Evolutionary conservation across 2,329 filamentous ascomycete genomes (phyloP), one percentile per base, ranked within the genome.

Genomic region (Zymoseptoria pseudotritici): DNA sequence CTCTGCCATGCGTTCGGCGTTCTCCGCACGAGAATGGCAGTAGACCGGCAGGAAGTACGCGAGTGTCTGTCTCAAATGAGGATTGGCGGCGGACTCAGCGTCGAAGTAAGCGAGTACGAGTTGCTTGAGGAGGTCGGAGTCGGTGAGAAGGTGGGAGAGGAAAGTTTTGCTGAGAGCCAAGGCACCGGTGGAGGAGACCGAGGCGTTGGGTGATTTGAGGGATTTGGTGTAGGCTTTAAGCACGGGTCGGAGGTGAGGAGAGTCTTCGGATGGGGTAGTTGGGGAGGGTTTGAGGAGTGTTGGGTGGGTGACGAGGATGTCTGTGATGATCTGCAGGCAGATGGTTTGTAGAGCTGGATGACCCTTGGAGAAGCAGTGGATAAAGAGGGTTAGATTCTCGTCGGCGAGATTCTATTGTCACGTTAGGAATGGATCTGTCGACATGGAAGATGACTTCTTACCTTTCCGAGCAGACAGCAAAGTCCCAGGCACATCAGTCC

Each of bases 11-110:
- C 91, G 82, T 26, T 88, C 83, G 64, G 94, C 91, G 69, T 97
- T 96, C 64, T 90, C 88, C 3, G 86, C 75, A 2, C 90, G 83
- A 7, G 89, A 92, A 74, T 93, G 96, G 74, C 90, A 94, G 77
- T 95, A 97, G 0, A 97, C 92, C 0, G 93, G 93, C 42, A 97
- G 79, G 80, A 97, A 97, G 75, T 97, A 97, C 65, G 90, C 91
- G 57, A 97, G 80, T 0, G 90, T 88, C 74, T 97, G 93, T 21
- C 91, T 82, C 6, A 97, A 86, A 8, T 86, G 86, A 66, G 93
- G 88, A 71, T 97, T 97, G 26, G 83, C 81, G 0, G 84, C 82
- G 3, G 89, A 94, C 3, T 89, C 85, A 0, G 93, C 91, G 4
- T 89, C 85, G 74, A 97, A 97, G 77, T 96, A 97, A 8, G 89